Conservation (phyloP, 495 filamentous ascomycete genomes). For the Saxispiralis lemnorum region DNA sequence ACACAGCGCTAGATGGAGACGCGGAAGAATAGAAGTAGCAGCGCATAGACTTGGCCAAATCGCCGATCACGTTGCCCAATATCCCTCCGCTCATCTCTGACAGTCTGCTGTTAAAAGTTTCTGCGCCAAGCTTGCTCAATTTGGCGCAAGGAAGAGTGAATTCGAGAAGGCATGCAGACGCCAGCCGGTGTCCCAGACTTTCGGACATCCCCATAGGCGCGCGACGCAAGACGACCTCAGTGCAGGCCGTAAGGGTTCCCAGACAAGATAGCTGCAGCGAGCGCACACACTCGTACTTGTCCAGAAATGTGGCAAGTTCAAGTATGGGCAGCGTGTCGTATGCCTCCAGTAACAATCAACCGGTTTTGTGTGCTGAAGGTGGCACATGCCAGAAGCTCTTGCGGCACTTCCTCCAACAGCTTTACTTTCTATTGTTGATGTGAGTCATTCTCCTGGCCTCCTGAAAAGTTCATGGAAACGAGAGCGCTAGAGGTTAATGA, state of each 20-base stretch:
- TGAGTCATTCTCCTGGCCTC: not conserved
- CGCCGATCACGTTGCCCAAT: not conserved
- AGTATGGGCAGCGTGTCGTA: not conserved
- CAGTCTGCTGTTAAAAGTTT: not conserved
- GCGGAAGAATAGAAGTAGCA: too few relatives aligned
- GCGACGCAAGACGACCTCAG: too few relatives aligned
- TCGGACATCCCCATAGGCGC: not conserved
- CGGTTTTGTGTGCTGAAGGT: not conserved
- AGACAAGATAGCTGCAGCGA: not conserved
- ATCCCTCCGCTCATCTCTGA: not conserved
- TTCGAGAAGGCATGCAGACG: constrained; percentile 1
- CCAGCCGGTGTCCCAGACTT: not conserved
- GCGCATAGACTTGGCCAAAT: not conserved
- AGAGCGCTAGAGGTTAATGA: not conserved
- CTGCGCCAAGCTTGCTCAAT: not conserved
- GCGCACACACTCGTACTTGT: constrained; percentile 3
- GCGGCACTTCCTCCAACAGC: not conserved
- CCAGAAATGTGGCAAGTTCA: not conserved
- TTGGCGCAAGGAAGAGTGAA: not conserved
- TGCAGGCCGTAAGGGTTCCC: not conserved
- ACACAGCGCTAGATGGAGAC: too few relatives aligned
- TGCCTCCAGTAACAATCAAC: not conserved
- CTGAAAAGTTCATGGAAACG: not conserved
- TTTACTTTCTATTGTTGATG: not conserved
- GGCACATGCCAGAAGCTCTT: constrained; percentile 3